Base-by-base conservation (phyloP, 208 protist species). In the Trichomonas vaginalis region DNA sequence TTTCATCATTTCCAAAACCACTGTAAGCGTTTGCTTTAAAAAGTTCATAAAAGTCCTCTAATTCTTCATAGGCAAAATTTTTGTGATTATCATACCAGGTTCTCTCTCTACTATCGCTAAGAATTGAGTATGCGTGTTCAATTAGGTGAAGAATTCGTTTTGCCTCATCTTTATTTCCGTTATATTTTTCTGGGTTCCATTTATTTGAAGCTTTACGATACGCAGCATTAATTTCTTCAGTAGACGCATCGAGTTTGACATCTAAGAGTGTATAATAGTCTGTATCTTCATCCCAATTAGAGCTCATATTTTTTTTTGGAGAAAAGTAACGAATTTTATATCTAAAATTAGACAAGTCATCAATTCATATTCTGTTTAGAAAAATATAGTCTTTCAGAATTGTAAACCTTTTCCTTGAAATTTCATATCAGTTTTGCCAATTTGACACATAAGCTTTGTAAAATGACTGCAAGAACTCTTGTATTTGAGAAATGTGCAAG, bases 181-280 rank as follows among this genome's bases (percentile, higher is more conserved):
- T 40, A 39, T 62, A 45, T 48, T 51, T n/a, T n/a, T 95, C 92
- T 37, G 92, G 92, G 46, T 95, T 47, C 61, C 48, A 82, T 82
- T 95, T 95, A 37, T 82, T 56, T 2, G 92, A 47, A 46, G 48
- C 61, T 3, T 45, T 35, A 2, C 92, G 32, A 82, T 95, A 95
- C 8, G 92, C 92, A 12, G 32, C 17, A 42, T 95, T 95, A 35
- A 95, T 12, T 27, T 47, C 92, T 49, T 95, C 92, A 0, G 37
- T 32, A n/a, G 51, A 27, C 0, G 40, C 35, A 35, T 70, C 92
- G 32, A 9, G 9, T 47, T 10, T 15, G 35, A n/a, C n/a, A 37
- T 32, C 92, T 0, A 95, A 39, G 48, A 95, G 48, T n/a, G 39
- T 35, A 51, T 95, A 95, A 27, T 95, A 95, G 10, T 95, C 92